Evolutionary conservation across 2,329 filamentous ascomycete genomes (phyloP).

Genomic region (Fusarium piperis): DNA sequence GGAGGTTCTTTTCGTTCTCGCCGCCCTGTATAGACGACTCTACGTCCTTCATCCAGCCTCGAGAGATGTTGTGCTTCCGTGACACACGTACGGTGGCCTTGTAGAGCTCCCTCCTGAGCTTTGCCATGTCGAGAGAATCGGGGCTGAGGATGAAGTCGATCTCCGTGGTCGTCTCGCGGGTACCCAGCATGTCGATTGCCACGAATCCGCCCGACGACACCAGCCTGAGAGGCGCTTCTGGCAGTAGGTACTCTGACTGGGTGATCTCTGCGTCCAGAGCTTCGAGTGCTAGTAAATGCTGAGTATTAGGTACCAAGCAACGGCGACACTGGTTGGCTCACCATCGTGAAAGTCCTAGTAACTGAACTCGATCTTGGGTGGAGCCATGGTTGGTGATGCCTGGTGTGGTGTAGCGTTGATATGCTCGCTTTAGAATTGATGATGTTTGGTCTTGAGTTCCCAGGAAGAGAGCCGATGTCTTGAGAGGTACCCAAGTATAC

Average conservation of each 20-base stretch:
- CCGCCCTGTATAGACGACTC: neutral
- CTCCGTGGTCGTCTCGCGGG: neutral
- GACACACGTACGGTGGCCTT: neutral
- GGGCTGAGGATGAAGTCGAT: neutral
- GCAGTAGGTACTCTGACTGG: neutral
- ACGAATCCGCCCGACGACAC: neutral
- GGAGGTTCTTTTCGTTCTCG: neutral
- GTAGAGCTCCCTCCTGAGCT: neutral
- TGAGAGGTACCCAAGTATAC: neutral
- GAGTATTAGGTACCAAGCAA: neutral
- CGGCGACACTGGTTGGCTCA: neutral
- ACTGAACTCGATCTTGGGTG: neutral
- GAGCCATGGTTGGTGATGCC: neutral
- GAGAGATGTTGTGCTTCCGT: neutral
- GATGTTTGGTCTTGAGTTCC: neutral
- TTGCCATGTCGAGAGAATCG: neutral
- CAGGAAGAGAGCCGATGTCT: neutral
- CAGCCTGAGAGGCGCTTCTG: neutral
- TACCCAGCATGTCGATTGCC: neutral
- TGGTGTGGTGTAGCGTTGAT: neutral
- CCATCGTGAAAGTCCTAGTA: neutral
- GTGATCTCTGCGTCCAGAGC: neutral
- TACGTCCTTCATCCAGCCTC: neutral
- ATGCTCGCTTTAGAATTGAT: neutral
- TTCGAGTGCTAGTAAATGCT: neutral